Evolutionary conservation across 83 land plant genomes (phyloP), one percentile per base, ranked within the genome.

Genomic region (Larix sibirica): DNA sequence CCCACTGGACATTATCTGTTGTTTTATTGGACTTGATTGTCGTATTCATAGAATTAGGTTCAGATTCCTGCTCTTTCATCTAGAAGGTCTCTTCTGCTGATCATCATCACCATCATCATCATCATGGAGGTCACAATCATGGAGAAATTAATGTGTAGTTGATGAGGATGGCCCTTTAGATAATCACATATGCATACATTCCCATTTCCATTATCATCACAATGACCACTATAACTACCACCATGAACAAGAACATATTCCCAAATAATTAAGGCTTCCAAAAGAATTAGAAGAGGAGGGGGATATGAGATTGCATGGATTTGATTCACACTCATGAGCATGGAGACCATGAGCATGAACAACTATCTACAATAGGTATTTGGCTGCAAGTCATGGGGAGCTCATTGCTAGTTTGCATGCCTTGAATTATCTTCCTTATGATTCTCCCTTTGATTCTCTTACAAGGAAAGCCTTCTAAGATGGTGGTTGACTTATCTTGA

Each of bases 231-330:
- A 67, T 26, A 71, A 31, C 62, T 26, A 67, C 20, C n/a, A 54
- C 20, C 81, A 59, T 26, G 40, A 64, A 21, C 74, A 71, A 62
- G 80, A n/a, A 6, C 81, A 33, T 18, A 23, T 26, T 0, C 64
- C 31, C 17, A 42, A 23, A 44, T 67, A 62, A 81, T 56, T 47
- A 80, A 82, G 69, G 81, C 90, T 95, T n/a, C 90, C 95, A 13
- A 95, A 95, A 85, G 97, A 95, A 77, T n/a, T 95, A 79, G 94
- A 93, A 56, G 97, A 95, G 77, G 97, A 95, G 86, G 95, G 91
- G 81, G 95, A 93, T 86, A 89, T 95, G 83, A 81, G 54, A 58
- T 59, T 86, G 23, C 82, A 86, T 56, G 91, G 92, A 6, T 84
- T 90, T 56, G 85, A 71, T 42, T 62, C 61, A 23, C 75, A 80